Conservation (phyloP, 208 protist genomes). For the Leishmania amazonensis region DNA sequence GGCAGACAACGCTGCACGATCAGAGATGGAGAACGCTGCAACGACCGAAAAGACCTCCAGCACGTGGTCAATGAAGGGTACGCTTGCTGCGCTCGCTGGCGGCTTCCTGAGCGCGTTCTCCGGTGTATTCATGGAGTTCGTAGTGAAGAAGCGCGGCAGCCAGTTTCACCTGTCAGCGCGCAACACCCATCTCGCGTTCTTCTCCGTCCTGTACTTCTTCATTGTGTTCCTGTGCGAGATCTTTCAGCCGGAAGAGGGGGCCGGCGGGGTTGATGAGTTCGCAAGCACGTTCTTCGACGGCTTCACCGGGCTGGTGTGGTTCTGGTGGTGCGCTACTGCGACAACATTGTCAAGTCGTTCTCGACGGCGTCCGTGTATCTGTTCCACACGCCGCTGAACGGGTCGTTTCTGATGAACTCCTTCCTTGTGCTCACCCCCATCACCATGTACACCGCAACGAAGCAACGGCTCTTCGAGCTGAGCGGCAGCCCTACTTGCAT, state of each 20-base stretch:
- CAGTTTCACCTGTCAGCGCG: conserved; percentile 21
- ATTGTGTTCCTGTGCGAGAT: conserved; percentile 7
- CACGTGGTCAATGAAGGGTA: conserved; percentile 35
- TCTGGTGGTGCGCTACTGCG: conserved; percentile 63
- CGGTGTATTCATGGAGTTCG: conserved; percentile 58
- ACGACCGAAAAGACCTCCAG: neutral
- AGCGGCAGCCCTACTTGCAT: neutral
- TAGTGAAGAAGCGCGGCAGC: conserved; percentile 58
- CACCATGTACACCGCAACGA: conserved; percentile 38
- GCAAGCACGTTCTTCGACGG: conserved; percentile 47
- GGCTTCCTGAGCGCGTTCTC: conserved; percentile 49
- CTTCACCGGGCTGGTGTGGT: conserved; percentile 57
- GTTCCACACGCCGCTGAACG: conserved; percentile 29
- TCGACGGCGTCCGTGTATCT: conserved; percentile 51
- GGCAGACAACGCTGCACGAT: neutral
- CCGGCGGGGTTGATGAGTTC: neutral
- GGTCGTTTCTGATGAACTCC: conserved; percentile 35
- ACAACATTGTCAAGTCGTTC: conserved; percentile 83
- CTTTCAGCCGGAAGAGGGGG: neutral
- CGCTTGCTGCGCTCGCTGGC: conserved; percentile 31
- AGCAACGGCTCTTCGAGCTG: neutral
- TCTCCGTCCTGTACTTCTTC: conserved; percentile 38
- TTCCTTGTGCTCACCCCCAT: conserved; percentile 32
- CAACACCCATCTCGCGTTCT: conserved; percentile 52
- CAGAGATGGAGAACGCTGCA: neutral